Percentiles rank a stretch among this genome's conserved stretches.
Conservation (phyloP, 2,329 filamentous ascomycete species). For the Cladosporium velox region DNA sequence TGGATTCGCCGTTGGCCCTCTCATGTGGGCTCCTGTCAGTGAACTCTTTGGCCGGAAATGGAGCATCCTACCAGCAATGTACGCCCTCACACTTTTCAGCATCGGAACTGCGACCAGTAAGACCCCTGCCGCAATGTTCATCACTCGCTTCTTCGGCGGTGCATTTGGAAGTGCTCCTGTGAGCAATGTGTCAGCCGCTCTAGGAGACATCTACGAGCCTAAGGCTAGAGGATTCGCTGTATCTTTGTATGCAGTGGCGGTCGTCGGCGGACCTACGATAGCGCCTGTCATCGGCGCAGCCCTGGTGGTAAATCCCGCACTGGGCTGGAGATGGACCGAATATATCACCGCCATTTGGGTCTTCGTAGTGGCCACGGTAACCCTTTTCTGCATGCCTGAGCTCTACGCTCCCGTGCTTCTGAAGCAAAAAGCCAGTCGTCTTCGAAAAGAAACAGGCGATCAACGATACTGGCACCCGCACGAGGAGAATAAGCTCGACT, state of each 20-base stretch:
- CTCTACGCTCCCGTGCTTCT: slow-evolving; percentile 50
- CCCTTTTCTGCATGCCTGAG: slow-evolving; percentile 57
- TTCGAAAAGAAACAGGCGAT: slow-evolving; percentile 59
- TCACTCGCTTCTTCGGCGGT: slow-evolving; percentile 44
- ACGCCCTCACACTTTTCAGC: slow-evolving; percentile 44
- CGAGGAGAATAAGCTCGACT: slow-evolving; percentile 45
- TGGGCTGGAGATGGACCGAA: slow-evolving; percentile 48
- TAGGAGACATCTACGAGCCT: slow-evolving; percentile 43
- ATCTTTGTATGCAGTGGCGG: slow-evolving; percentile 38
- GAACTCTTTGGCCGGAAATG: slow-evolving; percentile 46
- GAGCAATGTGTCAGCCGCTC: slow-evolving; percentile 43
- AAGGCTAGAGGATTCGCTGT: slow-evolving; percentile 39
- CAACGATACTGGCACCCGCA: slow-evolving; percentile 48
- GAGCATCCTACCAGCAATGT: slow-evolving; percentile 43
- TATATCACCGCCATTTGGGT: slow-evolving; percentile 48
- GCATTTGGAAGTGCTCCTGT: slow-evolving; percentile 46
- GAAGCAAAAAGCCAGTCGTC: slow-evolving; percentile 50
- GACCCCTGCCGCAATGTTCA: slow-evolving; percentile 33
- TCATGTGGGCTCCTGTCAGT: slow-evolving; percentile 46
- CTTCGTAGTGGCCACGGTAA: slow-evolving; percentile 54
- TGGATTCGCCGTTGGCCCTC: slow-evolving; percentile 46
- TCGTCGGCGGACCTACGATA: slow-evolving; percentile 39
- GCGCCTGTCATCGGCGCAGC: slow-evolving; percentile 44
- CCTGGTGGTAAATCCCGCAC: slow-evolving; percentile 28
- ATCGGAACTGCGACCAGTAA: slow-evolving; percentile 43